Evolutionary conservation across 1,139 yeast genomes (phyloP), one percentile per base, ranked within the genome.

Genomic region (Debaryomycetaceae sp.): DNA sequence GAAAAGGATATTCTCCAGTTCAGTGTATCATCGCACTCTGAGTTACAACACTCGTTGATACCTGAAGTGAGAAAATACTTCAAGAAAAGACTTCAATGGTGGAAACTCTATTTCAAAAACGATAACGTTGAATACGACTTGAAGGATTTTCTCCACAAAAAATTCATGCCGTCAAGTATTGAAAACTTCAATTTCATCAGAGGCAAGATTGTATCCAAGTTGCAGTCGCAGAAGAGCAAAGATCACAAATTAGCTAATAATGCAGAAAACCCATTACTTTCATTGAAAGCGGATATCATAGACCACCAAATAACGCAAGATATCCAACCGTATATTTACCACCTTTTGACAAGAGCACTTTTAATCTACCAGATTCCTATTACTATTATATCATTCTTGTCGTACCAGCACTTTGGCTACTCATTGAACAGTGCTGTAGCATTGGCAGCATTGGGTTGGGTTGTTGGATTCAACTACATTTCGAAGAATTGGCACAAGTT

Each of bases 51-150:
- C 30, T 47, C 52, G 3, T 61, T 72, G 34, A 57, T 59, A 7
- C 76, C 77, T 1, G 42, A 50, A 3, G 60, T 71, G 1, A 47
- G 48, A 6, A 47, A 42, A 1, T 69, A 59, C 42, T 69, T 73
- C 55, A 50, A 46, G 7, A 53, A 50, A 19, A 61, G 56, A 16
- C 58, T 73, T 33, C 50, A 53, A 22, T 73, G 78, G 78, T 72
- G 75, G 73, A 70, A 61, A 45, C 54, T 73, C 15, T 73, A 73
- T 49, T 60, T 58, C 42, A 65, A 61, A 37, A 72, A 72, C 44
- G 78, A 73, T 43, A 71, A 72, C 44, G 71, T 73, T 13, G 76
- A 71, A 51, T 72, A 72, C 43, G 70, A 65, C 38, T 52, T 72
- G 34, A 71, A 70, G 41, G 77, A 72, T 41, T 70, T 49, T 44